Evolutionary conservation across 495 filamentous ascomycete species (phyloP), one percentile per base, ranked within the genome.

Genomic region (Durotheca rogersii): DNA sequence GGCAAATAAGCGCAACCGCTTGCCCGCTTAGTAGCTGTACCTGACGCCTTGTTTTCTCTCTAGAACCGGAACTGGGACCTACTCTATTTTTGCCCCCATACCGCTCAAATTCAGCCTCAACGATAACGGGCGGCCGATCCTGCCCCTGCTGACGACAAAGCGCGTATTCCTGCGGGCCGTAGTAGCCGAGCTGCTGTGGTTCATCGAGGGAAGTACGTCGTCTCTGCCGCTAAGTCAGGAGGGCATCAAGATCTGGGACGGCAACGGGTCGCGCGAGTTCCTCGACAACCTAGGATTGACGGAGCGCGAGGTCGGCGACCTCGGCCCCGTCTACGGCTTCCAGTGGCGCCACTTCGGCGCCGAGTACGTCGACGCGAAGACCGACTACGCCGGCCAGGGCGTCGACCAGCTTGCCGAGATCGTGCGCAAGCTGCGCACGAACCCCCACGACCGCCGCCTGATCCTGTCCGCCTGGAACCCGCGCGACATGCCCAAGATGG

Each of bases 321-420:
- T 98, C 0, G 93, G 93, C 1, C 94, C 94, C 45, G 90, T 98
- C 0, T 98, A 98, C 65, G 93, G 93, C 3, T 98, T 98, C 75
- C 93, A 98, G 68, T 98, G 93, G 93, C 87, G 94, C 15, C 93
- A 97, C 66, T 98, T 98, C 60, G 93, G 93, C 21, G 93, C 93
- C 6, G 79, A 86, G 47, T 97, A 98, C 64, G 69, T 81, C 9
- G 87, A 94, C 61, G 78, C 82, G 7, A 67, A 85, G 39, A 79
- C 86, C 0, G 89, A 97, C 64, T 98, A 98, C 69, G 80, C 80
- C 0, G 89, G 89, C 1, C 75, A 95, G 64, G 93, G 93, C 9
- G 87, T 94, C 4, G 93, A 97, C 64, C 93, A 98, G 71, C 75
- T 98, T 16, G 85, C 86, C 12, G 85, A 90, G 33, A 84, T 96